Evolutionary conservation across 345 rosid species (phyloP), one percentile per base, ranked within the genome.

Genomic region (Lagerstroemia speciosa): DNA sequence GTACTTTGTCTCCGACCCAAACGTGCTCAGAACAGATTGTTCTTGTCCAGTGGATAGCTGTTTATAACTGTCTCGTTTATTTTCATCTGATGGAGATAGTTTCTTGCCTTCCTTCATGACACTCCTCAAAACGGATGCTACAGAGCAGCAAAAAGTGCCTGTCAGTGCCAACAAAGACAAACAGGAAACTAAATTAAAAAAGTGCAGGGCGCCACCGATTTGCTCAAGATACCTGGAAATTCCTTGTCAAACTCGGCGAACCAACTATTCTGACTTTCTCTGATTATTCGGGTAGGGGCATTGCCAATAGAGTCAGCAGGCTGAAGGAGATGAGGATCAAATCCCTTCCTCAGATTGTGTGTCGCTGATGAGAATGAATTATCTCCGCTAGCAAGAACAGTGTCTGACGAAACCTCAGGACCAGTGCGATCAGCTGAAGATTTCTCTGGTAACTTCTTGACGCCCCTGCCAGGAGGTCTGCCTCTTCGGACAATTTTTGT

Each of bases 81-180:
- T 85, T 76, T 89, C 99, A 76, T 91, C 96, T 48, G 90, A 72
- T 31, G 79, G 69, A 79, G 76, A 81, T 38, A 85, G 90, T 77
- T 89, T 94, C 90, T 84, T 89, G 69, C 93, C 98, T 69, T 89
- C 85, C 79, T 84, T 91, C 78, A 79, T 75, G 58, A 91, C 96
- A 30, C 91, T 89, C 85, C 78, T 94, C 74, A 88, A 83, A 62
- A 94, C 98, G 69, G 99, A 94, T 67, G 92, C 99, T 94, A 81
- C 77, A 85, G 72, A 52, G 41, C 48, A 77, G 71, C 34, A 73
- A 68, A 50, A 71, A 66, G 58, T 66, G 33, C 16, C 30, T 32
- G 27, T 31, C 2, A 45, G 3, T 67, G 5, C 46, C 14, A 48
- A 41, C 41, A 48, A 24, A 22, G 30, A 29, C 6, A 26, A 32